Evolutionary conservation across 441 rosid genomes (phyloP), one percentile per base, ranked within the genome.

Genomic region (Gossypium gossypioides): DNA sequence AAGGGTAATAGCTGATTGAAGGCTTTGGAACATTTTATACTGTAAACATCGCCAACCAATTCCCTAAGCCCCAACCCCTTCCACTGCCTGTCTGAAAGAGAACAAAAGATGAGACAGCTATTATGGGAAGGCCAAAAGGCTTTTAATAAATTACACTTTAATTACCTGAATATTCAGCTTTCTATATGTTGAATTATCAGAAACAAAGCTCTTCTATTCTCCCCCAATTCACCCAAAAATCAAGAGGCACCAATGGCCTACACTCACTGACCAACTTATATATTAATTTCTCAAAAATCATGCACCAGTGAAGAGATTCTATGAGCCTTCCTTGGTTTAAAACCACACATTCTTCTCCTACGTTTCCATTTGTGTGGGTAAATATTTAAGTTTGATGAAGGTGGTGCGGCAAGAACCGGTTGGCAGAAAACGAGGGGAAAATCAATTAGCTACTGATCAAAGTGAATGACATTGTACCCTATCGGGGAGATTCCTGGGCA

Each of bases 381-480:
- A 73, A 34, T 66, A 21, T 72, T 50, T 50, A 75, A 75, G 72
- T 76, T 72, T 4, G 54, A 40, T 40, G 18, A 3, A 13, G 16
- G 76, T 71, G 68, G 75, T 6, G 56, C 3, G 73, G 75, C 73
- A 73, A 62, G 55, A 68, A 82, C 63, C 55, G 77, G 74, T 40
- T 73, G 56, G 82, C 74, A 78, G 61, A 74, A 55, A 51, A 51
- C 9, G 1, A 12, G 34, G 72, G 42, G 25, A 72, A 71, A 75
- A 83, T 81, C 72, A 82, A 78, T 78, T 73, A 80, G 75, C 77
- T 76, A 78, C 81, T 77, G 51, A 80, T 89, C 86, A 91, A 75
- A 93, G 87, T 66, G 96, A 81, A 56, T 88, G 87, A 84, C 97
- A 94, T 64, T 86, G 96, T 84, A 87, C 90, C 85, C 84, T 82